Evolutionary conservation across 2,329 filamentous ascomycete species (phyloP), one percentile per base, ranked within the genome.

Genomic region (Emericellopsis atlantica): DNA sequence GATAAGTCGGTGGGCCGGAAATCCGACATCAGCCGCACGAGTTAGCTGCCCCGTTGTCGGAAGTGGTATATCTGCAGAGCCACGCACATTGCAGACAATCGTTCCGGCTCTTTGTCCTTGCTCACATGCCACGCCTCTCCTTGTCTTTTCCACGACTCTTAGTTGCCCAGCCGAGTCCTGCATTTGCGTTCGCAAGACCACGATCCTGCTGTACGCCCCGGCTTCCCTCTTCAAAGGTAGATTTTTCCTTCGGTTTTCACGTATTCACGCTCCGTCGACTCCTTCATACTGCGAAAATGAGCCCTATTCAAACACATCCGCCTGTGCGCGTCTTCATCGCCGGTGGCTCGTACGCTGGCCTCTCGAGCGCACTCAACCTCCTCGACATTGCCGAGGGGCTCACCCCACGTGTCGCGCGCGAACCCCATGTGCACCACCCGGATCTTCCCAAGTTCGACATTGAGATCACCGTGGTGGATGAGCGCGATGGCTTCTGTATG

Each of bases 401-500:
- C 44, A 53, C 59, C 7, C 64, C 72, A n/a, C 70, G 77, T 34
- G 56, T 60, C 53, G 54, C 55, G 37, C 54, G 51, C 16, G 49
- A 56, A 29, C 51, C 51, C n/a, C 64, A 64, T 41, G 43, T 46
- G 35, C 60, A 70, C 52, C 49, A 67, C 49, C 48, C 61, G 47
- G 52, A 60, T 24, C 54, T 65, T 16, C 62, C 65, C 36, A 66
- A 64, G 21, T 64, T 81, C 36, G 67, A 74, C 1, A 59, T 85
- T 12, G 72, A 86, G 32, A 78, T 89, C 39, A 87, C 81, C 18
- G 70, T 89, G 18, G 76, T 85, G 21, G 83, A 89, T 51, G 81
- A 88, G 57, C 67, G 81, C n/a, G 84, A 89, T 64, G 84, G 84
- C n/a, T 88, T 78, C 56, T 88, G 83, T 88, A 65, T 50, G 79